These are phyloP conservation scores for Venturiaceae sp. DNA, from an alignment of 2,329 filamentous ascomycete species.

Conservation along the genomic window DNA sequence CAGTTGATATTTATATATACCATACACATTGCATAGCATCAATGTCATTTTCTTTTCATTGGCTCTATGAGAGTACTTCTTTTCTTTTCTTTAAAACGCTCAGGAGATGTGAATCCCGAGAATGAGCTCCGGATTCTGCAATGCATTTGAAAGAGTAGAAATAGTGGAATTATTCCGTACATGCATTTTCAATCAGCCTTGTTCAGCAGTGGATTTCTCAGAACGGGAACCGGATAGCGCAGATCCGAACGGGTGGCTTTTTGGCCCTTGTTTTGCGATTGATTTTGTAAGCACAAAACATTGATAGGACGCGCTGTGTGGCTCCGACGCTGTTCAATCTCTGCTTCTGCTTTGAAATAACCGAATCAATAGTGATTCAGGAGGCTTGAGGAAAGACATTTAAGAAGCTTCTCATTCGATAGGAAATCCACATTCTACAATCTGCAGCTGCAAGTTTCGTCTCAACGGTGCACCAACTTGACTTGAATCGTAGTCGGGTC, in stretches of 20 bases:
- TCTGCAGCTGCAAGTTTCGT: background rate
- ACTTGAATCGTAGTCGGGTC: background rate
- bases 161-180: background rate
- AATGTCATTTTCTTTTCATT: background rate
- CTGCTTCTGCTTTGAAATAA: background rate
- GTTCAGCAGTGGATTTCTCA: background rate
- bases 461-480: background rate
- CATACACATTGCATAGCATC: background rate
- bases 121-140: too few species aligned
- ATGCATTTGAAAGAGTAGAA: background rate
- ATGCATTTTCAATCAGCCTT: background rate
- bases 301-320: too few species aligned
- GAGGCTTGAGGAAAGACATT: background rate
- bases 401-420: background rate
- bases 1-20: background rate
- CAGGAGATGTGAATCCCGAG: too few species aligned
- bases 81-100: too few species aligned
- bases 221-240: background rate
- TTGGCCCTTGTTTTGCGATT: background rate
- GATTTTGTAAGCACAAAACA: slow-evolving; percentile 1
- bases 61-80: too few species aligned
- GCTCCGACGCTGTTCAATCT: background rate
- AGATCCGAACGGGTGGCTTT: background rate
- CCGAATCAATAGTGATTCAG: background rate
- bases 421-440: background rate